Evolutionary conservation across 2,329 filamentous ascomycete species (phyloP).

Genomic region (Aspergillus thermomutatus): DNA sequence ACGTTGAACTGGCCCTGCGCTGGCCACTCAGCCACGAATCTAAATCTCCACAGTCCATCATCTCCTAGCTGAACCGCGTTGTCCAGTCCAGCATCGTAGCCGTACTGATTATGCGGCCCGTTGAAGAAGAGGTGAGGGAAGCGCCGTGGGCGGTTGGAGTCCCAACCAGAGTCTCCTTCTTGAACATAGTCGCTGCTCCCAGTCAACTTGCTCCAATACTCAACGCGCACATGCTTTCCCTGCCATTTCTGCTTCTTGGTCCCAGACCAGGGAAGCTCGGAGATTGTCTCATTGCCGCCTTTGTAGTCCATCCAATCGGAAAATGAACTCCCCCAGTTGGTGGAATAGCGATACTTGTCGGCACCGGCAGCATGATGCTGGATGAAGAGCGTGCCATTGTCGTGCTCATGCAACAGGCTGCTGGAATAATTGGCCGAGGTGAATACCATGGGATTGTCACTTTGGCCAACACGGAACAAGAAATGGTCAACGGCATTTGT

Average conservation of each 20-base stretch:
- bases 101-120: constrained; percentile 62
- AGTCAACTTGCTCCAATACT: constrained; percentile 60
- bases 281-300: constrained; percentile 50
- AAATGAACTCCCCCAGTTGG: constrained; percentile 59
- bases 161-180: constrained; percentile 53
- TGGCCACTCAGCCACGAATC: constrained; percentile 64
- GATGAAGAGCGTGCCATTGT: constrained; percentile 46
- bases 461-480: constrained; percentile 57
- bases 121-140: constrained; percentile 63
- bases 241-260: constrained; percentile 56
- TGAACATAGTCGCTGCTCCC: constrained; percentile 61
- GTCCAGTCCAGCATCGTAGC: constrained; percentile 58
- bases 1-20: constrained; percentile 60
- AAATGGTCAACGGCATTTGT: constrained; percentile 59
- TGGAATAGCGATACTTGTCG: constrained; percentile 60
- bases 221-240: constrained; percentile 60
- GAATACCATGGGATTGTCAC: constrained; percentile 59
- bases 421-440: constrained; percentile 58
- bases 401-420: constrained; percentile 47
- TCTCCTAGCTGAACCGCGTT: constrained; percentile 51
- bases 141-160: constrained; percentile 43
- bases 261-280: constrained; percentile 55
- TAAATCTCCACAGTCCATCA: constrained; percentile 55
- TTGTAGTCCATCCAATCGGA: constrained; percentile 57
- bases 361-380: constrained; percentile 61